Evolutionary conservation across 805 yeast species (phyloP).

Genomic region (Starmera quercuum): DNA sequence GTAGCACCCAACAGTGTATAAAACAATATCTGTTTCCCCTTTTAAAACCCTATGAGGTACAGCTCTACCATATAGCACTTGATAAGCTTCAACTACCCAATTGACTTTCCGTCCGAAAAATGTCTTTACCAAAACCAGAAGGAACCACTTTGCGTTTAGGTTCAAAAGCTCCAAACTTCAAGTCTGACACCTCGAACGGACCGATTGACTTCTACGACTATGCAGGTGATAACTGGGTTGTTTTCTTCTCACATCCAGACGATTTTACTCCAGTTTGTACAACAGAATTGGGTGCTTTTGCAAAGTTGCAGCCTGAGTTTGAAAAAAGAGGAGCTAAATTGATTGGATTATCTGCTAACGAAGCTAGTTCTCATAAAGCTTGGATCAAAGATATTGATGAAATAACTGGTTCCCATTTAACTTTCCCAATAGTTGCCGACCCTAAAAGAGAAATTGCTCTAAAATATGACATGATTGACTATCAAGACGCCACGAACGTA

Average conservation of each 20-base stretch:
- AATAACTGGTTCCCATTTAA: slow-evolving; percentile 47
- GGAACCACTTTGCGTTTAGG: slow-evolving; percentile 41
- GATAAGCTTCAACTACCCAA: too few species aligned
- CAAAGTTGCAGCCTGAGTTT: slow-evolving; percentile 64
- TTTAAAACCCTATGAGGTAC: too few species aligned
- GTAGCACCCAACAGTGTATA: too few species aligned
- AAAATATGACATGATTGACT: slow-evolving; percentile 64
- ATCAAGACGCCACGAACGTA: slow-evolving; percentile 59
- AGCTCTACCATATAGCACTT: too few species aligned
- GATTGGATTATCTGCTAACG: slow-evolving; percentile 64
- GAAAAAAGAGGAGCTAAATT: slow-evolving; percentile 55
- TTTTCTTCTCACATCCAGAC: slow-evolving; percentile 69
- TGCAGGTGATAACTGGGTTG: slow-evolving; percentile 55
- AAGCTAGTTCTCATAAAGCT: slow-evolving; percentile 48
- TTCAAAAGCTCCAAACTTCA: slow-evolving; percentile 63
- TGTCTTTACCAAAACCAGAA: slow-evolving; percentile 34
- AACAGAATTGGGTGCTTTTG: slow-evolving; percentile 72
- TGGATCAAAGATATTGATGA: slow-evolving; percentile 74
- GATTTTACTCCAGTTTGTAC: slow-evolving; percentile 78
- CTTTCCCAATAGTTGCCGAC: slow-evolving; percentile 67
- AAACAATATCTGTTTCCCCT: too few species aligned
- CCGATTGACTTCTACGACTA: slow-evolving; percentile 55
- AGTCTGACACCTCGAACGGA: slow-evolving; percentile 56
- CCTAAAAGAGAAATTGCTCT: slow-evolving; percentile 51
- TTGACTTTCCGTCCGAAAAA: too few species aligned